Conservation (phyloP, 495 filamentous ascomycete species). For the Xylaria grammica region DNA sequence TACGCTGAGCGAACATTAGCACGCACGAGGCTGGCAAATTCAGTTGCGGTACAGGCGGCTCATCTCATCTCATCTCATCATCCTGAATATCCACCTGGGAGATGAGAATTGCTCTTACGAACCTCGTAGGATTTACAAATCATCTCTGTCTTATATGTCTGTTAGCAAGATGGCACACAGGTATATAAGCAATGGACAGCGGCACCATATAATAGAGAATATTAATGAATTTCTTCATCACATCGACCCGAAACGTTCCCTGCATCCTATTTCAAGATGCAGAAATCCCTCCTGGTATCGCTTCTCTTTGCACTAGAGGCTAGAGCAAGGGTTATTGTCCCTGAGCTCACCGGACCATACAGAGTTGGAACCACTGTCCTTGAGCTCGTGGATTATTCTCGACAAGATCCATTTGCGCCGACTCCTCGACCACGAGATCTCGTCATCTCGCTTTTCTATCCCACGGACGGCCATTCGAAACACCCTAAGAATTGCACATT, state of each 20-base stretch:
- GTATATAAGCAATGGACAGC: background rate
- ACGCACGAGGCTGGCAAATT: background rate
- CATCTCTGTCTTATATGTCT: no score
- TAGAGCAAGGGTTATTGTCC: slow-evolving; percentile 6
- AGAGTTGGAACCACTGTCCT: slow-evolving; percentile 25
- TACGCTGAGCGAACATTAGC: background rate
- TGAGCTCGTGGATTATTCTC: slow-evolving; percentile 39
- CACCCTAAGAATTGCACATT: slow-evolving; percentile 24
- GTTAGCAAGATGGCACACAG: background rate
- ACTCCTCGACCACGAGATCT: slow-evolving; percentile 36
- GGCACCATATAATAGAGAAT: background rate
- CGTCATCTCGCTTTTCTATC: slow-evolving; percentile 45
- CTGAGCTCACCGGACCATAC: slow-evolving; percentile 20
- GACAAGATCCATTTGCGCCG: slow-evolving; percentile 42
- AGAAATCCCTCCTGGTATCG: slow-evolving; percentile 10
- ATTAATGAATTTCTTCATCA: background rate
- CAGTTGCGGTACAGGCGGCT: no score
- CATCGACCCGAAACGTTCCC: background rate
- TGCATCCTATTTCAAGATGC: slow-evolving; percentile 7
- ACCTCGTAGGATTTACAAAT: no score
- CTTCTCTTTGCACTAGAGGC: slow-evolving; percentile 12
- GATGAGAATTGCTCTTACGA: no score
- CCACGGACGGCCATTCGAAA: slow-evolving; percentile 20
- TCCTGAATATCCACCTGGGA: no score
- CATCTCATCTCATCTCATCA: no score